A percentile compares a stretch with the other conserved stretches of the same genome.
Conservation (phyloP, 495 filamentous ascomycete species). For the Eremomyces bilateralis region DNA sequence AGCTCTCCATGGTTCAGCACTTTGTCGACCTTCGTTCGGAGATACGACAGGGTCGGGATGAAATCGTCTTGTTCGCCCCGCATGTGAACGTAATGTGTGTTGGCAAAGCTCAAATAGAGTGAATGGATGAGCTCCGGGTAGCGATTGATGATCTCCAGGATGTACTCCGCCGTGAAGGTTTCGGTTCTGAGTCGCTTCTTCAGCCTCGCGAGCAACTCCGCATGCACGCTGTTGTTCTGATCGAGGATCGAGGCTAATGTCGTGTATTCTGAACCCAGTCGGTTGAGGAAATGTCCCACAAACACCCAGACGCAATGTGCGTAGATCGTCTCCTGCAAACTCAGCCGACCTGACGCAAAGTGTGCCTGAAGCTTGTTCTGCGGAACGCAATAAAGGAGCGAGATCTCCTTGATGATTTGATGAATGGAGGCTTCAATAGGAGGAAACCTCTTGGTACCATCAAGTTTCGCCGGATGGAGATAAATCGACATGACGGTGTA, state of each 20-base stretch:
- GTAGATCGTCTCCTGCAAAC: conserved; percentile 91
- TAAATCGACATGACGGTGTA: conserved; percentile 94
- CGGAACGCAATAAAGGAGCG: conserved; percentile 89
- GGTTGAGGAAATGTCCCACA: conserved; percentile 90
- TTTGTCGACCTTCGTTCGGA: conserved; percentile 46
- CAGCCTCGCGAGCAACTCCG: conserved; percentile 81
- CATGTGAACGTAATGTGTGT: conserved; percentile 70
- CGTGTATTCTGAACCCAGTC: conserved; percentile 73
- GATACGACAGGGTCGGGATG: conserved; percentile 61
- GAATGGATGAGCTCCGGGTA: conserved; percentile 76
- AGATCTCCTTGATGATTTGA: conserved; percentile 97
- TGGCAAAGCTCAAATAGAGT: conserved; percentile 81
- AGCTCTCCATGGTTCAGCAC: conserved; percentile 62
- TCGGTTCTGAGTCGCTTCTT: conserved; percentile 89
- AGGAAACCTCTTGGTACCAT: conserved; percentile 33
- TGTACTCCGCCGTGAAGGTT: conserved; percentile 95
- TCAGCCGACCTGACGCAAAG: conserved; percentile 73
- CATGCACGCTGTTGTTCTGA: conserved; percentile 56
- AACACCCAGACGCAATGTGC: conserved; percentile 96
- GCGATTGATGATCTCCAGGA: conserved; percentile 83
- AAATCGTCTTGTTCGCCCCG: conserved; percentile 55
- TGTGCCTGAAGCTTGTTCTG: conserved; percentile 84
- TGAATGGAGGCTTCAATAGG: conserved; percentile 87
- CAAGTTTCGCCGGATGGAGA: conserved; percentile 42
- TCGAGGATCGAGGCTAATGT: conserved; percentile 71